These are phyloP conservation scores for Picochlorum sp. DNA, from an alignment of 139 green algal species.

Conservation along the genomic window DNA sequence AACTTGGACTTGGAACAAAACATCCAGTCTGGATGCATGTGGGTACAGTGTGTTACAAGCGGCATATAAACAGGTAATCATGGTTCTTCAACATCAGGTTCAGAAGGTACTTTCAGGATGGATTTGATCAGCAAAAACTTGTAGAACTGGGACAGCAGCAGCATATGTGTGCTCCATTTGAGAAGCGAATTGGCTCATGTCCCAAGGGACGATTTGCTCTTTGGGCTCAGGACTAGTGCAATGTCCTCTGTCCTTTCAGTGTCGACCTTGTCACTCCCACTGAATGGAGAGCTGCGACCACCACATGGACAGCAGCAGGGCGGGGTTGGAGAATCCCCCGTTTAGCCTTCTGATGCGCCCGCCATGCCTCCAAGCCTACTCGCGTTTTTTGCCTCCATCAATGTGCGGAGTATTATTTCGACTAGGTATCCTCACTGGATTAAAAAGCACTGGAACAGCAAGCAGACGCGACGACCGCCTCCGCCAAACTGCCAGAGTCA, in stretches of 20 bases:
- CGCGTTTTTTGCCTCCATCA: conserved; percentile 74
- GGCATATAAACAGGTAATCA: not conserved
- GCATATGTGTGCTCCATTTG: conserved; percentile 44
- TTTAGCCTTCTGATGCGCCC: conserved; percentile 9
- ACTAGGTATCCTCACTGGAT: conserved; percentile 61
- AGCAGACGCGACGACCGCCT: conserved; percentile 75
- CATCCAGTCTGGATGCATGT: too few relatives aligned
- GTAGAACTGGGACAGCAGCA: conserved; percentile 30
- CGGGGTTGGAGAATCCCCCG: conserved; percentile 11
- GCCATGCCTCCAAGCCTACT: conserved; percentile 65
- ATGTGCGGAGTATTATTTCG: conserved; percentile 42
- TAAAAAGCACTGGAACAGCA: conserved; percentile 79
- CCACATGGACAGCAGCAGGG: conserved; percentile 74
- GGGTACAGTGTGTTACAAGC: not conserved
- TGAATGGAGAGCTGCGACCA: conserved; percentile 68
- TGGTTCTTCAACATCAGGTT: not conserved
- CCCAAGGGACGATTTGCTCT: conserved; percentile 61
- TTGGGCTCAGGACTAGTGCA: conserved; percentile 55
- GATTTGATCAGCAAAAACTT: not conserved
- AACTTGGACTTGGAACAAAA: too few relatives aligned
- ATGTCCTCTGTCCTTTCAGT: conserved; percentile 26
- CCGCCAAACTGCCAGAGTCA: conserved; percentile 64
- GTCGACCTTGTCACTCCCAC: conserved; percentile 55
- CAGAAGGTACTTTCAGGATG: conserved; percentile 1
- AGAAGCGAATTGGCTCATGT: conserved; percentile 56